Base-by-base conservation (phyloP, 1,284 basidiomycete species). In the Tylopilus sp. region DNA sequence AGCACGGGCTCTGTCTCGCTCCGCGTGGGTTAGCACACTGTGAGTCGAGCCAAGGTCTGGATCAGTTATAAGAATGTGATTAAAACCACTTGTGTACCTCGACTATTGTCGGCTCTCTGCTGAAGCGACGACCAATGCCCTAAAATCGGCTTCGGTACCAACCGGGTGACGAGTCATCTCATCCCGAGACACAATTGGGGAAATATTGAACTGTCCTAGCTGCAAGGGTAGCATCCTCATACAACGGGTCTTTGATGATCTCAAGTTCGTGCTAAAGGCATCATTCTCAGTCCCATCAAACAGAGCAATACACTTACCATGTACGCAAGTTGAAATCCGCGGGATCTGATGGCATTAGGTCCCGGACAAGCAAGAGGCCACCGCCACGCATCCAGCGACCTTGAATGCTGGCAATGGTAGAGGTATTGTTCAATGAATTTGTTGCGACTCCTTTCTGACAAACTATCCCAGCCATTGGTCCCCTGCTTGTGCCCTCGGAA, bases 391-490 rank as follows among this genome's bases (percentile, higher is more conserved):
- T 64, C 57, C 55, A 60, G 22, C 22, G 47, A 57, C 39, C 60
- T 56, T 63, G 63, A 44, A 58, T 72, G 51, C 64, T 57, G 29
- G 71, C 72, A 1, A 53, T 64, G 24, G 58, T 68, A n/a, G 57
- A 58, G 10, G 59, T 53, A 36, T 41, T 57, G 51, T 71, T 64
- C 60, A 69, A 36, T 33, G 68, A 74, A 44, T 56, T 62, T 18
- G 71, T 74, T 15, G 72, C 47, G 19, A 49, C 57, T 22, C 69
- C 72, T 36, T 74, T 74, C 36, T 57, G 68, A 51, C 57, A 61
- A 18, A 71, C 61, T 32, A 55, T 60, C 33, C 59, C 51, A 19
- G 57, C 39, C 24, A 47, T 61, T 4, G 66, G 63, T 29, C 60
- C 53, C 58, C 41, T 61, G 22, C 36, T 69, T 19, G 44, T 53